Percentiles rank a stretch among this genome's conserved stretches.
Evolutionary conservation across 495 filamentous ascomycete genomes (phyloP).

Genomic region (Neurospora pannonica): DNA sequence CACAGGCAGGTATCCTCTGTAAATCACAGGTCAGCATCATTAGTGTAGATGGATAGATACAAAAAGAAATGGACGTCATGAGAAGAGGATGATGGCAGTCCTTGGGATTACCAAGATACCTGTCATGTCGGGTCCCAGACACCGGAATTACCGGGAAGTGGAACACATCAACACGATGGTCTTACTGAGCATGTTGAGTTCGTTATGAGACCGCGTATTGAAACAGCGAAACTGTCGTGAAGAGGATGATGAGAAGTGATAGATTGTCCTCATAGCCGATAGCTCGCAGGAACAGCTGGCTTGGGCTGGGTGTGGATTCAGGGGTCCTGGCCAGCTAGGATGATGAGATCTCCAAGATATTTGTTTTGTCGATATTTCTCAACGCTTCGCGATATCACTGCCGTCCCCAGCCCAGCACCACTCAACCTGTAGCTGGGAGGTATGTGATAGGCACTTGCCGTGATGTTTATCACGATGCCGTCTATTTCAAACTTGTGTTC

Average conservation of each 20-base stretch:
- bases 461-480: neutral
- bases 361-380: neutral
- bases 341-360: neutral
- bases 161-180: neutral
- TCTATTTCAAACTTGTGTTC: neutral
- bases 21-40: neutral
- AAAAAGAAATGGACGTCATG: neutral
- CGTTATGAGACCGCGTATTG: neutral
- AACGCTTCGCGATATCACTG: neutral
- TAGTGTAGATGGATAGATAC: neutral
- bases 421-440: neutral
- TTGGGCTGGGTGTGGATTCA: constrained; percentile 17
- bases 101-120: neutral
- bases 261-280: constrained; percentile 17
- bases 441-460: neutral
- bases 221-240: neutral
- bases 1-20: neutral
- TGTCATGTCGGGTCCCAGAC: neutral
- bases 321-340: neutral
- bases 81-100: neutral
- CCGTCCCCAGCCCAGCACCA: neutral
- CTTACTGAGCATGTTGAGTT: neutral
- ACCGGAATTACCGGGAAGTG: neutral
- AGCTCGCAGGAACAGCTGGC: constrained; percentile 32
- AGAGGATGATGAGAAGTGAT: constrained; percentile 10